Base-by-base conservation (phyloP, 768 basidiomycete genomes). In the Tricholoma furcatifolium region DNA sequence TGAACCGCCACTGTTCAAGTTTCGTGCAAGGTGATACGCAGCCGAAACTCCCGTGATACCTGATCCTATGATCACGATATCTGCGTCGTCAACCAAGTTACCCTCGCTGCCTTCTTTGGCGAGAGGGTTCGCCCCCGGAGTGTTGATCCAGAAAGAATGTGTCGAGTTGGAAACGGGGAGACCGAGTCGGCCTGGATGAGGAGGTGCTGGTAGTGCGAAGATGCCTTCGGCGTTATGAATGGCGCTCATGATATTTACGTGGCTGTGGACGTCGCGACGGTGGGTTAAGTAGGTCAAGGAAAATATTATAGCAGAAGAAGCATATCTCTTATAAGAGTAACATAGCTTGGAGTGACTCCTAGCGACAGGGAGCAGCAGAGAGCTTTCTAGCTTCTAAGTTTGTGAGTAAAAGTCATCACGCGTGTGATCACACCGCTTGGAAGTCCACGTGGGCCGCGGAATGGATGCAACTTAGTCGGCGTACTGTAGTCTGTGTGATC, bases 61-160 rank as follows among this genome's bases (percentile, higher is more conserved):
- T 27, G 85, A 82, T 6, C 91, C 91, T 39, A 93, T 82, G 58
- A 93, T 84, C 56, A 84, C 88, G 8, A 92, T 70, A 60, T 93
- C 90, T 2, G 83, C 82, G 46, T 83, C 79, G 0, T 61, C 43
- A 0, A 82, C 81, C n/a, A 92, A 65, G 1, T 66, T 55, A 1
- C 85, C 87, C 6, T 70, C 67, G 60, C 88, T 90, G 1, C 91
- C 91, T 50, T 81, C 78, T 2, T 67, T 71, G 0, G 84, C 87
- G 0, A 91, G 70, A 0, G 88, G 88, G 62, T 88, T 90, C 0
- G 77, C 84, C 18, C 72, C 75, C 0, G 81, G 76, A 1, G 74
- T 72, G 57, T 84, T 67, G 30, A 81, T 72, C 91, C 91, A 93
- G 65, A 88, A 88, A 0, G 91, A 88, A 21, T 70, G 77, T 0